Evolutionary conservation across 495 filamentous ascomycete genomes (phyloP), one percentile per base, ranked within the genome.

Genomic region (Hypoxylon trugodes): DNA sequence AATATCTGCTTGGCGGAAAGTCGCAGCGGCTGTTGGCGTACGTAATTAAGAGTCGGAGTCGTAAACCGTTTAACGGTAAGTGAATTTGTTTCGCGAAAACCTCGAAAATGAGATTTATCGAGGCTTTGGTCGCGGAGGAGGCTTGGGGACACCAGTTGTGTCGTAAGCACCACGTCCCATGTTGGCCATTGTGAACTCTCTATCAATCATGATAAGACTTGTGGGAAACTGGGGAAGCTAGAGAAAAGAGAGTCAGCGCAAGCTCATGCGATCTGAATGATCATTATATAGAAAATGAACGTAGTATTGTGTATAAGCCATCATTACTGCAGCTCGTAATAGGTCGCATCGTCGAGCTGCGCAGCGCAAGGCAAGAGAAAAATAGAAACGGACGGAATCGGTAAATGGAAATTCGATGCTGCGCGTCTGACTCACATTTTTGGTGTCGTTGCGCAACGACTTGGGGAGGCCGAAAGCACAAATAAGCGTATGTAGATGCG

Each of bases 91-190:
- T 57, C 58, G 64, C 48, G 59, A 53, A 54, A 38, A 7, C 30
- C 40, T 32, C 8, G n/a, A 37, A 38, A 18, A 37, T 13, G 18
- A 42, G 35, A 41, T 18, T 79, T 79, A 80, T 70, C 71, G 73
- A 45, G 82, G 82, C 79, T 82, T 83, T 30, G 82, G 82, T 59
- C 76, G 73, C 25, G 73, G 78, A 24, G 81, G 81, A 37, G 82
- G 82, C 73, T 84, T 84, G 25, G 78, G 80, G 7, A 84, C 77
- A 36, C 81, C 81, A 24, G 82, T 84, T 52, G 81, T 83, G 69
- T 84, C 82, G 59, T 84, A 84, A 41, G 81, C 81, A n/a, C 82
- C 82, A 18, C 82, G 75, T 65, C 81, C 82, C 74, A 83, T 82
- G 74, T 84, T 83, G 64, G 71, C 47, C 70, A 71, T 66, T 72